A percentile compares a stretch with the other conserved stretches of the same genome.
Evolutionary conservation across 1,284 basidiomycete genomes (phyloP).

Genomic region (Puccinia polysora): DNA sequence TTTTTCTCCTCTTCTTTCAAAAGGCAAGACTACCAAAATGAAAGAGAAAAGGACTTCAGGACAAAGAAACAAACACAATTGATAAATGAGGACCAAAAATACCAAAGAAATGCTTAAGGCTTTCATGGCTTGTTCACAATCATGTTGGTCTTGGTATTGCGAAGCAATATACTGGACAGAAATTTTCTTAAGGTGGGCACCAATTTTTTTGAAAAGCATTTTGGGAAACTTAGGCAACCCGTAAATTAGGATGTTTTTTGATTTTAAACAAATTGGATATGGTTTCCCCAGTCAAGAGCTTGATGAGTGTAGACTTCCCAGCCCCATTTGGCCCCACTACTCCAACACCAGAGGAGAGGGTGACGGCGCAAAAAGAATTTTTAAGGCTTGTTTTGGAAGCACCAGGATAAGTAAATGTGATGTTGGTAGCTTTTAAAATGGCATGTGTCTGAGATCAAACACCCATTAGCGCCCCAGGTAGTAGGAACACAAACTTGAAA

Average conservation of each 20-base stretch:
- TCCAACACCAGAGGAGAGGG: slow-evolving; percentile 70
- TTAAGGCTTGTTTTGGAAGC: slow-evolving; percentile 72
- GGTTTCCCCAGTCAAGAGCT: slow-evolving; percentile 91
- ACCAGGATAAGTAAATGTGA: slow-evolving; percentile 93
- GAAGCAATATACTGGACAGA: slow-evolving; percentile 95
- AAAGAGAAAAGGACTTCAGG: neutral
- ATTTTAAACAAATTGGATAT: slow-evolving; percentile 86
- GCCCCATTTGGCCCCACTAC: slow-evolving; percentile 88
- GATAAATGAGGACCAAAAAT: neutral
- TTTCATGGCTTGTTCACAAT: slow-evolving; percentile 91
- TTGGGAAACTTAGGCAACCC: slow-evolving; percentile 96
- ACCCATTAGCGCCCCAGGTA: slow-evolving; percentile 93
- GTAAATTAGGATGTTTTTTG: slow-evolving; percentile 91
- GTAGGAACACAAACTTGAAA: slow-evolving; percentile 93
- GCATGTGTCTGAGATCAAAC: slow-evolving; percentile 94
- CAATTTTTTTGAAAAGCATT: slow-evolving; percentile 88
- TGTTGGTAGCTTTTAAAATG: slow-evolving; percentile 86
- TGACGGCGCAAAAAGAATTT: slow-evolving; percentile 86
- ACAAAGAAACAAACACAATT: neutral
- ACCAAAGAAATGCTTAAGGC: slow-evolving; percentile 51
- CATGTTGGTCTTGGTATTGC: slow-evolving; percentile 98
- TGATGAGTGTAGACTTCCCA: slow-evolving; percentile 94
- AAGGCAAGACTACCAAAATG: slow-evolving; percentile 62
- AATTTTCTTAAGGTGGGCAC: slow-evolving; percentile 88
- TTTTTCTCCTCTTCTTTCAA: slow-evolving; percentile 81